A percentile compares a stretch with the other conserved stretches of the same genome.
Evolutionary conservation across 768 basidiomycete genomes (phyloP).

Genomic region (Clitopilus passeckerianus): DNA sequence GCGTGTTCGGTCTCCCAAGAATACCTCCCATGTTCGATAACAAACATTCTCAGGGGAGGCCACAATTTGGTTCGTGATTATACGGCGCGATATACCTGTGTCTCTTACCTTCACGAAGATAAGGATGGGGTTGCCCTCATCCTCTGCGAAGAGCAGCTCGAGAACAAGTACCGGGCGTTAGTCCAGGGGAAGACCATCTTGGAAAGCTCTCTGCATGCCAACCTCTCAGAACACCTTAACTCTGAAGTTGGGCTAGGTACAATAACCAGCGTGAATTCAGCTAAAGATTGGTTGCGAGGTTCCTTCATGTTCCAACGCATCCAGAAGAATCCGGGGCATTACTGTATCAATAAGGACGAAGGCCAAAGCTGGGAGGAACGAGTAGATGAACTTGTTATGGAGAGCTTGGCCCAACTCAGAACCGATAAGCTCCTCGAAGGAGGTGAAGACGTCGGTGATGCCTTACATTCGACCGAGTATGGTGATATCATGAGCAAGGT

Average conservation of each 20-base stretch:
- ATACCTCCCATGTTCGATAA: background rate
- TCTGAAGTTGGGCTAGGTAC: slow-evolving; percentile 89
- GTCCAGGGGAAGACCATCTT: slow-evolving; percentile 70
- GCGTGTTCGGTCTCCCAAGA: slow-evolving; percentile 16
- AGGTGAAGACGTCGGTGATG: slow-evolving; percentile 26
- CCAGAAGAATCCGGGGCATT: slow-evolving; percentile 76
- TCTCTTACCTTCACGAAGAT: slow-evolving; percentile 37
- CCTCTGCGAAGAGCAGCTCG: slow-evolving; percentile 70
- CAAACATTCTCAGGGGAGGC: slow-evolving; percentile 58
- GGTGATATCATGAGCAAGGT: slow-evolving; percentile 90
- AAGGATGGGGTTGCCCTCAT: slow-evolving; percentile 82
- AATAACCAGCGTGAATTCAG: slow-evolving; percentile 62
- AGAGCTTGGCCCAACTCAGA: slow-evolving; percentile 57
- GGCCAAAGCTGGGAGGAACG: slow-evolving; percentile 65
- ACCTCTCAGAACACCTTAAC: slow-evolving; percentile 88
- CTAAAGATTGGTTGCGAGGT: slow-evolving; percentile 76
- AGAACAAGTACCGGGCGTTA: slow-evolving; percentile 66
- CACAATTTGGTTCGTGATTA: slow-evolving; percentile 69
- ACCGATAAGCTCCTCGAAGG: slow-evolving; percentile 56
- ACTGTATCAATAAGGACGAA: slow-evolving; percentile 54
- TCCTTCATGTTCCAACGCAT: slow-evolving; percentile 89
- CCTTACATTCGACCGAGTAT: slow-evolving; percentile 62
- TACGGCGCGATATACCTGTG: background rate
- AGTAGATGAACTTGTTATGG: slow-evolving; percentile 68
- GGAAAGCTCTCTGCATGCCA: slow-evolving; percentile 81